Conservation (phyloP, 805 yeast species). For the Yamadazyma tumulicola region DNA sequence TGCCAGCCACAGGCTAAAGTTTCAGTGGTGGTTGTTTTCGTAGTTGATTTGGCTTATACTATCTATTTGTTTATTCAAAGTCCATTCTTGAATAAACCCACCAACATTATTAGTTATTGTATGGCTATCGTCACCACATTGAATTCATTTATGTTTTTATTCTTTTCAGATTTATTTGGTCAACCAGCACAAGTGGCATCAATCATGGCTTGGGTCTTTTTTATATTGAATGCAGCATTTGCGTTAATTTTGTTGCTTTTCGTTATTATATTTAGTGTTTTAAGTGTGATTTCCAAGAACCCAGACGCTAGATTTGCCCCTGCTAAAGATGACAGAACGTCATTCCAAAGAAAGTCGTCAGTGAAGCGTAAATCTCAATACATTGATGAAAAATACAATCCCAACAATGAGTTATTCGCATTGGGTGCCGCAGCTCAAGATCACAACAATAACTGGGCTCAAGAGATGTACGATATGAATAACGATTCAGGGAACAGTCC, state of each 20-base stretch:
- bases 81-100: slow-evolving; percentile 81
- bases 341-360: slow-evolving; percentile 61
- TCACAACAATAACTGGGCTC: slow-evolving; percentile 72
- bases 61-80: slow-evolving; percentile 56
- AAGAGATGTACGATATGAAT: slow-evolving; percentile 52
- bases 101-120: slow-evolving; percentile 71
- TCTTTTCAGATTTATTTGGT: slow-evolving; percentile 79
- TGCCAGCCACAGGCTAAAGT: slow-evolving; percentile 80
- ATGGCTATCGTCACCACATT: slow-evolving; percentile 69
- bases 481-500: slow-evolving; percentile 11
- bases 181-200: slow-evolving; percentile 78
- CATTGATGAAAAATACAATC: slow-evolving; percentile 19
- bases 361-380: slow-evolving; percentile 18
- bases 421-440: slow-evolving; percentile 81
- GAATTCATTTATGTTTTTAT: slow-evolving; percentile 80
- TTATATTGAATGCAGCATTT: slow-evolving; percentile 85
- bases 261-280: slow-evolving; percentile 62
- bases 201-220: slow-evolving; percentile 89
- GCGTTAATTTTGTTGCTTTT: slow-evolving; percentile 68
- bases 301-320: slow-evolving; percentile 89
- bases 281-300: slow-evolving; percentile 69
- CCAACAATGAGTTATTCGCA: slow-evolving; percentile 56
- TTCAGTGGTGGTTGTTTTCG: slow-evolving; percentile 72
- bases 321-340: slow-evolving; percentile 87
- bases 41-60: slow-evolving; percentile 71